Base-by-base conservation (phyloP, 148 eudicot species). In the Vaccinium vitisidaea region DNA sequence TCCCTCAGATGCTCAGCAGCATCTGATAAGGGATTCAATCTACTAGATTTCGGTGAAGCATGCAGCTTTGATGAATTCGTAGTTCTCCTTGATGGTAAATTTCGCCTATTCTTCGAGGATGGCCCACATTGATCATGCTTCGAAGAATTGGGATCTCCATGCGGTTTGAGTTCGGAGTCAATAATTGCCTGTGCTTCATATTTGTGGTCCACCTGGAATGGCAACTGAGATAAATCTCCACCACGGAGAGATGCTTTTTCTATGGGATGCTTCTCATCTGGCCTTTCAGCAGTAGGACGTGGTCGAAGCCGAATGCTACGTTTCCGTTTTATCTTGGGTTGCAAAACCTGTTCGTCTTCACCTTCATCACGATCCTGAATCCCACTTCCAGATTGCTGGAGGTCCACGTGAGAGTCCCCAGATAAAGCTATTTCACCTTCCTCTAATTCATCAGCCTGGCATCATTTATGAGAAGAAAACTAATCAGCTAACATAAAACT, bases 321-420 rank as follows among this genome's bases (percentile, higher is more conserved):
- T 78, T 97, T 97, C 53, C 98, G 87, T 88, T 94, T 97, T 82
- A 94, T 91, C 90, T 92, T 97, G 14, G 98, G 99, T 88, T 97
- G 98, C 89, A 94, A 53, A 74, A 97, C 96, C 89, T 94, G 98
- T 84, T 95, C 98, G 85, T 94, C 98, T 88, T 94, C 99, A 85
- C 92, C 99, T 89, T 95, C 98, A 69, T 97, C 98, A 70, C 93
- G 95, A 76, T 97, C 99, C 83, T 94, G 97, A 86, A 87, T 91
- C 98, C 94, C 93, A 89, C 99, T 96, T 81, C 98, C 98, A 80
- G 99, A 96, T 81, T 92, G 99, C 91, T 96, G 98, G 84, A 89
- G 88, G 65, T 94, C 98, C 91, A 93, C 84, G 80, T 89, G 95
- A 85, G 97, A 96, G 85, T 96, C 99, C 87, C 97, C 97, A 56